Base-by-base conservation (phyloP, 768 basidiomycete genomes). In the Pisolithus marmoratus region DNA sequence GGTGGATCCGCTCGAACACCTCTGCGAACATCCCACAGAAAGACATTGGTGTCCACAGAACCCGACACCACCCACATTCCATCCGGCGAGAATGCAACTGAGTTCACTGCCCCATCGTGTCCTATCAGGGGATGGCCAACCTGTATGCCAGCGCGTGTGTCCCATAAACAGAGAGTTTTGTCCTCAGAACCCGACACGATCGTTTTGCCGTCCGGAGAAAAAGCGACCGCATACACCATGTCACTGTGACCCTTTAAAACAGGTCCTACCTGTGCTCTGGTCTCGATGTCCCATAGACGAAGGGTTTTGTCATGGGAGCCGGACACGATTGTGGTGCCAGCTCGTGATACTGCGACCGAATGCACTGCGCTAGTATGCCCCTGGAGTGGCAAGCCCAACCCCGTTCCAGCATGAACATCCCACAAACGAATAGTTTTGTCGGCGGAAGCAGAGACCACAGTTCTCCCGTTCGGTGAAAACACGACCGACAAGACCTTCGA, bases 391-490 rank as follows among this genome's bases (percentile, higher is more conserved):
- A 22, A 20, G 40, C n/a, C 40, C 20, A 22, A 19, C 12, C 11
- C 20, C 5, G 22, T 20, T 20, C 8, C 22, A 41, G 19, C 22
- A 8, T 20, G 20, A 4, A 22, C 40, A 41, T 41, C 40, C 40
- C 40, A 41, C 19, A 41, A 41, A 37, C 55, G 43, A n/a, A 62
- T 42, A 19, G 50, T 54, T 19, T 24, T 43, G 57, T 67, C 67
- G 17, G 44, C 29, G 3, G 60, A 59, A 8, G 58, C 59, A 0
- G 63, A 59, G 17, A 60, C 61, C 37, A 64, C 34, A 8, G 5
- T 36, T 11, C 29, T 51, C 9, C 58, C 59, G 51, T 66, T 60
- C 9, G 26, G 42, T n/a, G 31, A 48, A 46, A 44, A 44, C 23
- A 8, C 15, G 8, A 43, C 42, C 14, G 42, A 43, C 42, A 43